A percentile compares a stretch with the other conserved stretches of the same genome.
These are phyloP conservation scores for Aspergillus phoenicis DNA, from an alignment of 2,329 filamentous ascomycete species.

Conservation along the genomic window DNA sequence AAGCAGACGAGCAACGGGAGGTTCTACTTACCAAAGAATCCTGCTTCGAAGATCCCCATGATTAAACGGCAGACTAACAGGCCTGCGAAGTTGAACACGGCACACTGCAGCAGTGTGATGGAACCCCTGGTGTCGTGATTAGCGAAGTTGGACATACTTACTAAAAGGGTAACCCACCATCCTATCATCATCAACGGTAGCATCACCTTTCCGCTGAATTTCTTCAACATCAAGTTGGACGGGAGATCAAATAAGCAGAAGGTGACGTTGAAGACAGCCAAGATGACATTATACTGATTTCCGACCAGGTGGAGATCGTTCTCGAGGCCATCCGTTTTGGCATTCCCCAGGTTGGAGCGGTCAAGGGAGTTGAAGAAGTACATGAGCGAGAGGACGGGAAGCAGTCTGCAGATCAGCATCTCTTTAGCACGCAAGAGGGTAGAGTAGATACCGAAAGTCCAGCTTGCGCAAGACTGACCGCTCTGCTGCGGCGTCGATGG, in stretches of 20 bases:
- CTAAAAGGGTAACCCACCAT: background rate
- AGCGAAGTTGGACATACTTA: background rate
- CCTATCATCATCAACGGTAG: conserved; percentile 14
- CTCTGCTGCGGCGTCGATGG: conserved; percentile 14
- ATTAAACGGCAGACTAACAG: conserved; percentile 11
- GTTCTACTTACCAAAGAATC: conserved; percentile 10
- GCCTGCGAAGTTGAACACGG: conserved; percentile 4
- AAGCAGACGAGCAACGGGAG: background rate
- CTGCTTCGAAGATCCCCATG: conserved; percentile 11
- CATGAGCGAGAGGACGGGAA: conserved; percentile 41
- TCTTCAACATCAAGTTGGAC: conserved; percentile 19
- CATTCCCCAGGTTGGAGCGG: conserved; percentile 56
- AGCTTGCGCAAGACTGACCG: conserved; percentile 14
- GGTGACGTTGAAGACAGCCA: conserved; percentile 69
- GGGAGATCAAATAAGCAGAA: conserved; percentile 36
- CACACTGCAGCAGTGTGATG: conserved; percentile 10
- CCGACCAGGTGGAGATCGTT: conserved; percentile 55
- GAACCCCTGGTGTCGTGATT: background rate
- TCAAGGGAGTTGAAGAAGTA: conserved; percentile 56
- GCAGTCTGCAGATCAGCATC: background rate
- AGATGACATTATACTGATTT: conserved; percentile 65
- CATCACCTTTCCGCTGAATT: conserved; percentile 17
- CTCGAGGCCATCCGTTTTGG: conserved; percentile 53
- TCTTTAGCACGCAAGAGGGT: background rate
- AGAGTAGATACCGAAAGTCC: conserved; percentile 12